Percentiles rank a stretch among this genome's conserved stretches.
These are phyloP conservation scores for Colletotrichum viniferum DNA, from an alignment of 2,329 filamentous ascomycete genomes.

Conservation along the genomic window DNA sequence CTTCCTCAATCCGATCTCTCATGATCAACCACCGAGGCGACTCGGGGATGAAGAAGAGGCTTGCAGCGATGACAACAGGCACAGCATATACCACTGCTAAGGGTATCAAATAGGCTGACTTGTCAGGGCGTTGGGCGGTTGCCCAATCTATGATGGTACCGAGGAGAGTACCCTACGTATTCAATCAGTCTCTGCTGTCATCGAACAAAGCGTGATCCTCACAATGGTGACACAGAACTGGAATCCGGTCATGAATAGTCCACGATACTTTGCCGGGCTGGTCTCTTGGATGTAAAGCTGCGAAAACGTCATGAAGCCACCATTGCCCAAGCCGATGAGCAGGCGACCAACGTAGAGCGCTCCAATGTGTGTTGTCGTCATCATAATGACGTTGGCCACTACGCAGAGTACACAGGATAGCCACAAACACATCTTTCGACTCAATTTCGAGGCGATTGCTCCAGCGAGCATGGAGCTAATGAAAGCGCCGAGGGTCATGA, in stretches of 20 bases:
- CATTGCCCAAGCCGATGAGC: conserved; percentile 60
- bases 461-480: conserved; percentile 47
- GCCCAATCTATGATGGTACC: background rate
- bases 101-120: background rate
- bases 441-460: background rate
- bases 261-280: conserved; percentile 53
- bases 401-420: background rate
- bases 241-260: conserved; percentile 43
- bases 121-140: background rate
- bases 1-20: background rate
- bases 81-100: background rate
- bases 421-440: background rate
- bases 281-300: conserved; percentile 53
- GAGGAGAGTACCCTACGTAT: background rate
- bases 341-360: conserved; percentile 60
- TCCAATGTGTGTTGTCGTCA: conserved; percentile 52
- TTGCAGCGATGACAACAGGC: background rate
- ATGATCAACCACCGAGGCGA: background rate
- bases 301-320: conserved; percentile 61
- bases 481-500: conserved; percentile 53
- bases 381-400: background rate
- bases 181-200: background rate
- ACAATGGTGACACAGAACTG: background rate
- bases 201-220: fast-evolving
- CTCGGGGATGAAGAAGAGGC: background rate